Evolutionary conservation across 2,329 filamentous ascomycete species (phyloP), one percentile per base, ranked within the genome.

Genomic region (Aphanocladium album): DNA sequence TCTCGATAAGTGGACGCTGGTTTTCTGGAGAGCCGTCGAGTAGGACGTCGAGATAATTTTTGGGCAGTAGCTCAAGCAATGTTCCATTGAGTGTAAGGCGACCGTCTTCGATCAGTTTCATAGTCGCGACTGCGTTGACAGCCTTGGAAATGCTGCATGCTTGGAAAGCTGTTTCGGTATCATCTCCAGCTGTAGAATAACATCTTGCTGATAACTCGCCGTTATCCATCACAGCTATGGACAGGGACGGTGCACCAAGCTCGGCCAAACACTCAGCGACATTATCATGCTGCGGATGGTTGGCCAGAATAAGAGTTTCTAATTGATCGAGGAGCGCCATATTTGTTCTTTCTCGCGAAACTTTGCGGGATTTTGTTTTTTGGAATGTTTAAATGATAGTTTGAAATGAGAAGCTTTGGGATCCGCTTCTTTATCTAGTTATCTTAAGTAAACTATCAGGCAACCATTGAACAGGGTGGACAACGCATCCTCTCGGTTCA

Each of bases 91-190:
- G 53, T 12, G 49, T 43, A 23, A 65, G 25, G n/a, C 57, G 61
- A n/a, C 64, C 64, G 19, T 62, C 39, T 14, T 65, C 64, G 12
- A 65, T 35, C 21, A 65, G 61, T 11, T 55, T 60, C 60, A 64
- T 63, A 14, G 55, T 54, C 0, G 62, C 63, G n/a, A 64, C 35
- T 3, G 59, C 45, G 37, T 61, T 58, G 33, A 62, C 49, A 12
- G 63, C 58, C 16, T 66, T 65, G n/a, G 64, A 66, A 39, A 65
- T 66, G 55, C 64, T 66, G 50, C 62, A 64, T 30, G 63, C 64
- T 30, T 65, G 64, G n/a, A 65, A 65, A 4, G 65, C 8, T 0
- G 64, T 66, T 27, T 65, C 58, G 27, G 49, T 43, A 9, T 64
- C 27, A 21, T 64, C 57, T 11, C 43, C 55, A 11, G 59, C 47